Evolutionary conservation across 2,329 filamentous ascomycete species (phyloP), one percentile per base, ranked within the genome.

Genomic region (Xylogone sp.): DNA sequence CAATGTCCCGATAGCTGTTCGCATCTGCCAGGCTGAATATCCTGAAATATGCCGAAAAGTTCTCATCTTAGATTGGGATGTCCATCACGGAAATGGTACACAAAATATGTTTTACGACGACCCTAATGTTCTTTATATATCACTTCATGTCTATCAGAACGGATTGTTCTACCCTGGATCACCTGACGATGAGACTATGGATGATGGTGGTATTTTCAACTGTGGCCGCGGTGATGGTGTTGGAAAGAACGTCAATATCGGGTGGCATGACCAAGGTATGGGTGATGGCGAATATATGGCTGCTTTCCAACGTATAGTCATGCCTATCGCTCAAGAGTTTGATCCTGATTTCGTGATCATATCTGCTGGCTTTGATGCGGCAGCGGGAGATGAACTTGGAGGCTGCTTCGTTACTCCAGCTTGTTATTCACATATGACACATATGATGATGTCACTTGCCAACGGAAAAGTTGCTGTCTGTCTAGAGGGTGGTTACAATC

Each of bases 381-480:
- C 94, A 0, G 89, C 88, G 57, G 94, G 94, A 12, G 94, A 99
- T 68, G 86, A 94, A 64, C 79, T 99, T 1, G 94, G 94, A 47
- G 90, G 88, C 27, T 99, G 94, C 67, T 93, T 90, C 64, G 94
- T 99, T 4, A 87, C 91, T 1, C 94, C 94, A 0, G 73, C 84
- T 3, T 96, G 94, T 65, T 99, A 97, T 66, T 90, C 92, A 13
- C 93, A 99, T 65, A 97, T 99, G 94, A 97, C 94, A 16, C 91
- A 97, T 66, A 97, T 97, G 93, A 81, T 99, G 45, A 97, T 97
- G 92, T 91, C 90, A 2, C 77, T 99, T 19, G 93, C 94, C 1
- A 79, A 85, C 43, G 94, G 94, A 22, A 96, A 92, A 65, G 79
- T 99, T 13, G 88, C 90, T 2, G 93, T 97, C 8, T 97, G 92